Percentiles rank a stretch among this genome's conserved stretches.
These are phyloP conservation scores for Quercus lobata DNA, from an alignment of 331 rosid species.

Conservation along the genomic window DNA sequence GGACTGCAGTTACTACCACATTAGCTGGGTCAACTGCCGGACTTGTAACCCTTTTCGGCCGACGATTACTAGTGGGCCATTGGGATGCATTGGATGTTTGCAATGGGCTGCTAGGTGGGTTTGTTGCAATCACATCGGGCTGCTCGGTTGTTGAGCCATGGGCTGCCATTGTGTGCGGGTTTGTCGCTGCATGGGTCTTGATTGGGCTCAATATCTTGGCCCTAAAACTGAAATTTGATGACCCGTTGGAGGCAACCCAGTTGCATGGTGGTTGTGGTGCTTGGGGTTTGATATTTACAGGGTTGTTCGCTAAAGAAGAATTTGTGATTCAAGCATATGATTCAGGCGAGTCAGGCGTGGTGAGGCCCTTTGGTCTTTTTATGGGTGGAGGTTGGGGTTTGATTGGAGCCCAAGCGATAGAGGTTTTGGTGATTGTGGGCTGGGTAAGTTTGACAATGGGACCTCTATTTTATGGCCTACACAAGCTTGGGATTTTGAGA, in stretches of 20 bases:
- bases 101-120: slow-evolving; percentile 73
- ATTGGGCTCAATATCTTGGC: slow-evolving; percentile 64
- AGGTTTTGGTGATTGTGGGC: slow-evolving; percentile 43
- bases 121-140: slow-evolving; percentile 75
- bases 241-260: slow-evolving; percentile 76
- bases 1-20: slow-evolving; percentile 49
- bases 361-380: slow-evolving; percentile 50
- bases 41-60: slow-evolving; percentile 46
- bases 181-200: slow-evolving; percentile 53
- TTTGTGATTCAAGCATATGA: slow-evolving; percentile 49
- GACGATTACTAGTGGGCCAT: slow-evolving; percentile 51
- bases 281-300: slow-evolving; percentile 75
- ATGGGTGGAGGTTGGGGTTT: slow-evolving; percentile 77
- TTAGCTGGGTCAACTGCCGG: slow-evolving; percentile 56
- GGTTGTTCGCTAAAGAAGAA: slow-evolving; percentile 66
- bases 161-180: slow-evolving; percentile 69
- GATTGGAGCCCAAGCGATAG: slow-evolving; percentile 57
- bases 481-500: slow-evolving; percentile 46
- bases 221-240: slow-evolving; percentile 49
- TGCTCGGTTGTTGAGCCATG: slow-evolving; percentile 77
- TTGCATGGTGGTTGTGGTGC: slow-evolving; percentile 74
- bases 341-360: slow-evolving; percentile 22
- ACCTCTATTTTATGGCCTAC: slow-evolving; percentile 43
- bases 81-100: slow-evolving; percentile 72
- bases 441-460: slow-evolving; percentile 81